Conservation (phyloP, 129 eudicot species). For the Lactuca sativa region DNA sequence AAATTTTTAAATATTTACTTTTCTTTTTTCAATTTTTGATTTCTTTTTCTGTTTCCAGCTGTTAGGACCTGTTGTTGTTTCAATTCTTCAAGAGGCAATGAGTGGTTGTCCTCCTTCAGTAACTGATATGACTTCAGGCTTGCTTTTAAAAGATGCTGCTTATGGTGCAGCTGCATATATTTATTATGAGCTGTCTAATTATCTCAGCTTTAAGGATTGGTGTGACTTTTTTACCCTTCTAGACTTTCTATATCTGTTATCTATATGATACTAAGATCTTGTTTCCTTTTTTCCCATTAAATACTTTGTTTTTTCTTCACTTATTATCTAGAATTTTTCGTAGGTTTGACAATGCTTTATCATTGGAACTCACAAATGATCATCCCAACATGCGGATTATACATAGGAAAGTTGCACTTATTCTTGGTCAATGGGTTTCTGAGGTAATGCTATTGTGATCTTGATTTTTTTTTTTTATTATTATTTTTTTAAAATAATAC, state of each 20-base stretch:
- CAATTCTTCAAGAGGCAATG: slow-evolving; percentile 98
- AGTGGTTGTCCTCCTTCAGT: slow-evolving; percentile 81
- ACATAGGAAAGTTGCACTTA: slow-evolving; percentile 95
- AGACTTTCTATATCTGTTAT: background rate
- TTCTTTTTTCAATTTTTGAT: slow-evolving; percentile 9
- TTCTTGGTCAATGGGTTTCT: slow-evolving; percentile 99
- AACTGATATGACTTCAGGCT: slow-evolving; percentile 73
- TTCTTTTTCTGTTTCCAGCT: slow-evolving; percentile 48
- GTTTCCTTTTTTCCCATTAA: too few relatives aligned
- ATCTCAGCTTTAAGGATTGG: slow-evolving; percentile 96
- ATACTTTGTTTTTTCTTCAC: too few relatives aligned
- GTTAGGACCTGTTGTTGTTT: slow-evolving; percentile 93
- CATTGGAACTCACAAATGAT: slow-evolving; percentile 84
- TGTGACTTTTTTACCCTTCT: slow-evolving; percentile 33
- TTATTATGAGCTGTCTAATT: slow-evolving; percentile 91
- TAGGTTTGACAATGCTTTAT: slow-evolving; percentile 91
- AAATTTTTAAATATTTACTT: slow-evolving; percentile 11
- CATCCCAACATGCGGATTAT: slow-evolving; percentile 95
- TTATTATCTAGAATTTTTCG: slow-evolving; percentile 13
- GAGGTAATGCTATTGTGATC: slow-evolving; percentile 58
- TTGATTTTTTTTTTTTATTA: background rate
- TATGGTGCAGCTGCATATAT: slow-evolving; percentile 99
- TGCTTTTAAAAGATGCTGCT: slow-evolving; percentile 97
- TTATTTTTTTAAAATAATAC: background rate
- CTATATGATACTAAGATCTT: background rate